Percentiles rank a stretch among this genome's conserved stretches.
These are phyloP conservation scores for Cladosporium oxysporum DNA, from an alignment of 2,329 filamentous ascomycete genomes.

Conservation along the genomic window DNA sequence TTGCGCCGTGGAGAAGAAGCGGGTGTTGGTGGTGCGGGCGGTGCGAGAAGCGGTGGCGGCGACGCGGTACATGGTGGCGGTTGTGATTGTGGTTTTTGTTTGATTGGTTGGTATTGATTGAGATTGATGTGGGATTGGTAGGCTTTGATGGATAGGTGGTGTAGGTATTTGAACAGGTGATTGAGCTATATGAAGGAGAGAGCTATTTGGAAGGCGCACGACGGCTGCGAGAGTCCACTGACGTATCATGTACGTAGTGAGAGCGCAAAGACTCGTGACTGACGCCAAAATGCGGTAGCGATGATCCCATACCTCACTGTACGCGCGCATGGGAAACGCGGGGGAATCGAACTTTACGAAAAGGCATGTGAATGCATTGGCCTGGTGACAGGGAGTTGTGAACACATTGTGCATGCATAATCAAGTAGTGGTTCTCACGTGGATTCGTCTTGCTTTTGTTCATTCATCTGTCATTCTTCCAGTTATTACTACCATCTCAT, in stretches of 20 bases:
- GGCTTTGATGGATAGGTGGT: not conserved
- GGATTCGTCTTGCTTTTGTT: not conserved
- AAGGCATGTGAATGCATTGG: constrained; percentile 10
- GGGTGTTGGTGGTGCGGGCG: constrained; percentile 47
- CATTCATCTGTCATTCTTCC: not conserved
- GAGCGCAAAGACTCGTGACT: not conserved
- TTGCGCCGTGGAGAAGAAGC: constrained; percentile 52
- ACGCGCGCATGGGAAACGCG: not conserved
- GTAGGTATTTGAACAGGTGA: not conserved
- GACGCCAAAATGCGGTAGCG: constrained; percentile 4
- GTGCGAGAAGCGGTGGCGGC: constrained; percentile 43
- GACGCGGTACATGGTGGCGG: constrained; percentile 49
- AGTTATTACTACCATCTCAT: not conserved
- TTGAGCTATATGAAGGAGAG: constrained; percentile 3
- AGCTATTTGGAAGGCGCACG: not conserved
- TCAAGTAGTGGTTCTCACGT: not conserved
- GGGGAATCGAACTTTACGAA: constrained; percentile 3
- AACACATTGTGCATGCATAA: not conserved
- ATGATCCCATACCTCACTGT: not conserved
- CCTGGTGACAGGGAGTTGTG: not conserved
- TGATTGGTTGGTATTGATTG: not conserved
- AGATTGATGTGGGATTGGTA: not conserved
- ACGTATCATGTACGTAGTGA: not conserved
- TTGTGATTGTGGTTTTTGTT: constrained; percentile 16
- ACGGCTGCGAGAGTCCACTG: not conserved